Base-by-base conservation (phyloP, 768 basidiomycete genomes). In the Cystoderma amianthinum region DNA sequence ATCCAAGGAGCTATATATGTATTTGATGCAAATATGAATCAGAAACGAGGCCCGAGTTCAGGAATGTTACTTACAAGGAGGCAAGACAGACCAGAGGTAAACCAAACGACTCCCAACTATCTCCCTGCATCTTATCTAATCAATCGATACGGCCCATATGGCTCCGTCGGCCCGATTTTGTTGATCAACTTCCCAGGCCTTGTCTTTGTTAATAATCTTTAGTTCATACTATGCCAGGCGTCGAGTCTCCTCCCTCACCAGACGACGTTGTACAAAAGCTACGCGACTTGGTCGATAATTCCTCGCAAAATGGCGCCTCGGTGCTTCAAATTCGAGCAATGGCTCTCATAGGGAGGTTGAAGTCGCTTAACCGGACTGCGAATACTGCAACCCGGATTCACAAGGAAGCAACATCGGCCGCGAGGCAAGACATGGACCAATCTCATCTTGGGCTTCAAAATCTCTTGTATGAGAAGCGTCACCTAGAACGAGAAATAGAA, bases 401-500 rank as follows among this genome's bases (percentile, higher is more conserved):
- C 28, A 83, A 85, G 57, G 85, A 88, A 46, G 75, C 81, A 43
- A 79, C 78, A 21, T 80, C 86, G 15, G 85, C 84, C 21, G 84
- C 87, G 3, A 71, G 90, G 41, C 82, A 84, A 32, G 83, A 90
- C 43, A 92, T 94, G 88, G 91, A 93, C 63, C 82, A 90, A 62
- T 82, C 87, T 0, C 80, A 90, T 59, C 78, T 94, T 28, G 80
- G 80, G 16, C 74, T 89, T 21, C 89, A 94, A 62, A 94, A 94
- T 48, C 67, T 92, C 24, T 71, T 85, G 37, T 94, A 93, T 50
- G 90, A 94, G 62, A 89, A 87, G 56, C 74, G 88, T 19, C 89
- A 94, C 54, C 76, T 94, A 4, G 88, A 92, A 59, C 74, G 87
- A 43, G 91, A 94, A 64, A 94, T 94, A 24, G 85, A 89, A 52